Percentiles rank a stretch among this genome's conserved stretches.
Evolutionary conservation across 768 basidiomycete species (phyloP).

Genomic region (Tricholoma terreum): DNA sequence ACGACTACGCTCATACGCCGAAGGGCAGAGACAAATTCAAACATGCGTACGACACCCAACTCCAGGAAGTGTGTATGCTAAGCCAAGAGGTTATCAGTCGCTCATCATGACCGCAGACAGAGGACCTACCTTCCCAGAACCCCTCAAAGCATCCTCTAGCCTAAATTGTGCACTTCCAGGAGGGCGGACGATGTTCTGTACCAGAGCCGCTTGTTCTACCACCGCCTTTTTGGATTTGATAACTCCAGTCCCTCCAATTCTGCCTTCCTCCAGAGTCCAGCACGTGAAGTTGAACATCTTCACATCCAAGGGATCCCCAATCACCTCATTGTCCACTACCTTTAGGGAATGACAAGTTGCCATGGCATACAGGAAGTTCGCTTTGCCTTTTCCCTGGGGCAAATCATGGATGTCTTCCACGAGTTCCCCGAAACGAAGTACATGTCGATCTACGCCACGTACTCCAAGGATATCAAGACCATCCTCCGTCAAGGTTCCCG

Average conservation of each 20-base stretch:
- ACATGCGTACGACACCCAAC: conserved; percentile 91
- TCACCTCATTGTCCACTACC: conserved; percentile 79
- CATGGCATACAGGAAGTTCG: conserved; percentile 86
- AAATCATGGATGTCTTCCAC: conserved; percentile 84
- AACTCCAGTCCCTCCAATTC: conserved; percentile 62
- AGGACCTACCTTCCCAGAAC: conserved; percentile 64
- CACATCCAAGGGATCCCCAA: conserved; percentile 94
- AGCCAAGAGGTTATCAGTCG: conserved; percentile 2
- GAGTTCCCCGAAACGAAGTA: conserved; percentile 85
- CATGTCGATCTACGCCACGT: conserved; percentile 74
- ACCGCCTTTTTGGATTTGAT: conserved; percentile 63
- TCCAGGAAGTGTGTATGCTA: conserved; percentile 97
- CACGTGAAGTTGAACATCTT: conserved; percentile 98
- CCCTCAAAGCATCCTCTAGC: conserved; percentile 90
- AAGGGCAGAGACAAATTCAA: conserved; percentile 92
- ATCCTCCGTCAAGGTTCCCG: conserved; percentile 97
- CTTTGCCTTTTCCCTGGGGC: conserved; percentile 67
- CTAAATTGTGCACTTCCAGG: conserved; percentile 90
- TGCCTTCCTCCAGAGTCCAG: conserved; percentile 95
- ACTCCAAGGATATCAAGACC: conserved; percentile 96
- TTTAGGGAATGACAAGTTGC: conserved; percentile 97
- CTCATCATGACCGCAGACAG: neutral
- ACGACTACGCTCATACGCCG: conserved; percentile 98
- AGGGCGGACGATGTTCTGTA: conserved; percentile 94
- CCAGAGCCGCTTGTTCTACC: conserved; percentile 79